These are phyloP conservation scores for Cercophora newfieldiana DNA, from an alignment of 495 filamentous ascomycete species.

Conservation along the genomic window DNA sequence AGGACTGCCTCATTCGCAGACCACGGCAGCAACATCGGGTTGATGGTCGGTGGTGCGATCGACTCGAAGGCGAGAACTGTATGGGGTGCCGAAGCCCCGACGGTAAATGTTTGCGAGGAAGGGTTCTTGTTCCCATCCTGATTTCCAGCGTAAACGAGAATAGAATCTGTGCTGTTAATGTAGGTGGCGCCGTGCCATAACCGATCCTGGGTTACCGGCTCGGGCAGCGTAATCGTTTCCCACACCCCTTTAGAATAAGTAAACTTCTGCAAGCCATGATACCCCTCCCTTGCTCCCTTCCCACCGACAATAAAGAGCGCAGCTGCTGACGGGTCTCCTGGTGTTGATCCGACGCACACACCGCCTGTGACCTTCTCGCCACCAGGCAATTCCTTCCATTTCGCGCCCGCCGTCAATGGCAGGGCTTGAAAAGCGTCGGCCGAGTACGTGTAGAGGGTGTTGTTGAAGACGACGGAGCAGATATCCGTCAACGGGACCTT, in stretches of 20 bases:
- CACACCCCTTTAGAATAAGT: slow-evolving; percentile 75
- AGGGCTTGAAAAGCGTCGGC: slow-evolving; percentile 73
- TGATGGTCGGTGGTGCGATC: slow-evolving; percentile 59
- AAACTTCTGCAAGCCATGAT: slow-evolving; percentile 81
- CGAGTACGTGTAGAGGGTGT: slow-evolving; percentile 85
- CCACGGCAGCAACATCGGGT: slow-evolving; percentile 78
- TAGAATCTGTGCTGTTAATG: slow-evolving; percentile 64
- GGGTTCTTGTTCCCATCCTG: slow-evolving; percentile 53
- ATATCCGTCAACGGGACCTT: slow-evolving; percentile 64
- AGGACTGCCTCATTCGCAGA: slow-evolving; percentile 68
- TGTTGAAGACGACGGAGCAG: slow-evolving; percentile 80
- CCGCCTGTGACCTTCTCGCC: slow-evolving; percentile 70
- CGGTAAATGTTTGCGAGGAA: slow-evolving; percentile 74
- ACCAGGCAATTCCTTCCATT: slow-evolving; percentile 66
- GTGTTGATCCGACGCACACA: slow-evolving; percentile 71
- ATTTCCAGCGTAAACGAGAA: slow-evolving; percentile 80
- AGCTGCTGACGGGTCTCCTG: slow-evolving; percentile 49
- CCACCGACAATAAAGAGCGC: slow-evolving; percentile 88
- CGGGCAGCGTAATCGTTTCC: slow-evolving; percentile 61
- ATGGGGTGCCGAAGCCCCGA: slow-evolving; percentile 63
- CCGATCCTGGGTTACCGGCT: slow-evolving; percentile 63
- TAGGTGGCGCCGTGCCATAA: slow-evolving; percentile 75
- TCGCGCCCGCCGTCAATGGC: slow-evolving; percentile 61
- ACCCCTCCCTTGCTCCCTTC: slow-evolving; percentile 52
- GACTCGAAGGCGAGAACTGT: slow-evolving; percentile 54